phyloP scores from a whole-genome alignment of 2,329 filamentous ascomycete genomes.

The Salinomyces thailandicus region DNA sequence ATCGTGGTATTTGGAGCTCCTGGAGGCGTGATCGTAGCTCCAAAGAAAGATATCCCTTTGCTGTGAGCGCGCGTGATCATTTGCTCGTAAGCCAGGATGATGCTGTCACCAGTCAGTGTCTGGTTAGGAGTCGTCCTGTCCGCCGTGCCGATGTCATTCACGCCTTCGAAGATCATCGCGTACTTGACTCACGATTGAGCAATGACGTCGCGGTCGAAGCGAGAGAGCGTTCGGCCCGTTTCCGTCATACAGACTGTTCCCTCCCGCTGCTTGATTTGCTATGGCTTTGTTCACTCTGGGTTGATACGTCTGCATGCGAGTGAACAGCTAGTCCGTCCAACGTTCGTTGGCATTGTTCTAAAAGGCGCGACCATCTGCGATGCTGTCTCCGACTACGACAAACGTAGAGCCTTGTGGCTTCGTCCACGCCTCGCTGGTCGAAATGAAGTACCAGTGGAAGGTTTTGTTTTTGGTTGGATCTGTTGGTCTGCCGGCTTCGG shows the following conservation, averaged over 20 bases:
- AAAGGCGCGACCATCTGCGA: conserved; percentile 54
- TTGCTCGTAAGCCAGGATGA: conserved; percentile 50
- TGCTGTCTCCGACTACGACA: conserved; percentile 52
- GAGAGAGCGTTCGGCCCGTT: conserved; percentile 52
- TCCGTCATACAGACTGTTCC: conserved; percentile 55
- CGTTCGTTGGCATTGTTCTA: conserved; percentile 50
- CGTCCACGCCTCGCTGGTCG: conserved; percentile 46
- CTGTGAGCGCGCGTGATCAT: conserved; percentile 47
- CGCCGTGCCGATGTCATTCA: conserved; percentile 56
- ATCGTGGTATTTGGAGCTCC: conserved; percentile 30
- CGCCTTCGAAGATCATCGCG: conserved; percentile 56
- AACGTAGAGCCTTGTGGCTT: conserved; percentile 36
- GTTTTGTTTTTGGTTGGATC: conserved; percentile 25
- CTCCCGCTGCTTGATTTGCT: conserved; percentile 57
- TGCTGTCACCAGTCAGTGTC: conserved; percentile 35
- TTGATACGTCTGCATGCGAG: conserved; percentile 36
- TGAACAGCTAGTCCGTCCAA: conserved; percentile 50
- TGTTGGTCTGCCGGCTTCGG: conserved; percentile 38
- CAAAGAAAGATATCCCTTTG: conserved; percentile 48
- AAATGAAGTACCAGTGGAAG: conserved; percentile 50
- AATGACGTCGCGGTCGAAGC: conserved; percentile 56
- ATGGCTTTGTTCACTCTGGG: conserved; percentile 41
- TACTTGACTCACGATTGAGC: conserved; percentile 48
- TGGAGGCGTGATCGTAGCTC: conserved; percentile 58
- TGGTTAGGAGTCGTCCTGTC: conserved; percentile 37